These are phyloP conservation scores for Xanthoconium purpureum DNA, from an alignment of 768 basidiomycete genomes.

Conservation along the genomic window DNA sequence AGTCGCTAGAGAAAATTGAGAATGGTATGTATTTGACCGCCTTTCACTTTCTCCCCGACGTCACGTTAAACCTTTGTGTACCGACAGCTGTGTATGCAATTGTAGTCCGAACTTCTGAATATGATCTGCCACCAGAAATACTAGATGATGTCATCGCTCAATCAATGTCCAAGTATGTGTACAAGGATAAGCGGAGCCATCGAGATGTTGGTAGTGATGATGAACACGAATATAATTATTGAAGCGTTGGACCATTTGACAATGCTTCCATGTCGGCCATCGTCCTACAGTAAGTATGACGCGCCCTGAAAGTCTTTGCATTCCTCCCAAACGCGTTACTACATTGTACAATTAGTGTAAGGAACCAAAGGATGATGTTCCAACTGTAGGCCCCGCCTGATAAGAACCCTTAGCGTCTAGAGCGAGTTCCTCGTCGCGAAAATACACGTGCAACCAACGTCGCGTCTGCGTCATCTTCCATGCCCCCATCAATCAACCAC, in stretches of 20 bases:
- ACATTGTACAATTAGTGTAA: constrained; percentile 2
- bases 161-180: constrained; percentile 37
- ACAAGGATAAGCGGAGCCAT: constrained; percentile 19
- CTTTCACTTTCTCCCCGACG: neutral
- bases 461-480: neutral
- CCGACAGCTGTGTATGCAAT: constrained; percentile 67
- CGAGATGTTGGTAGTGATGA: constrained; percentile 24
- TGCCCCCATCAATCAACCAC: constrained; percentile 5
- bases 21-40: constrained; percentile 55
- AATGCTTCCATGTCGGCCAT: neutral
- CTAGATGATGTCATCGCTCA: constrained; percentile 66
- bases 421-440: constrained; percentile 18
- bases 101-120: constrained; percentile 69
- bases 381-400: neutral
- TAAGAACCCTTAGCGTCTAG: constrained; percentile 9
- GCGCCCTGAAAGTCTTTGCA: neutral
- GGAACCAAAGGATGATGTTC: neutral
- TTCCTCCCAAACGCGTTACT: neutral
- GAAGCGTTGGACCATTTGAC: neutral
- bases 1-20: constrained; percentile 95
- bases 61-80: constrained; percentile 3
- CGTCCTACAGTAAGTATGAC: neutral
- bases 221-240: constrained; percentile 26
- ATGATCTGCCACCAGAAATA: constrained; percentile 63
- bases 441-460: neutral